Conservation (phyloP, 2,329 filamentous ascomycete genomes). For the Colletotrichum cuscutae region DNA sequence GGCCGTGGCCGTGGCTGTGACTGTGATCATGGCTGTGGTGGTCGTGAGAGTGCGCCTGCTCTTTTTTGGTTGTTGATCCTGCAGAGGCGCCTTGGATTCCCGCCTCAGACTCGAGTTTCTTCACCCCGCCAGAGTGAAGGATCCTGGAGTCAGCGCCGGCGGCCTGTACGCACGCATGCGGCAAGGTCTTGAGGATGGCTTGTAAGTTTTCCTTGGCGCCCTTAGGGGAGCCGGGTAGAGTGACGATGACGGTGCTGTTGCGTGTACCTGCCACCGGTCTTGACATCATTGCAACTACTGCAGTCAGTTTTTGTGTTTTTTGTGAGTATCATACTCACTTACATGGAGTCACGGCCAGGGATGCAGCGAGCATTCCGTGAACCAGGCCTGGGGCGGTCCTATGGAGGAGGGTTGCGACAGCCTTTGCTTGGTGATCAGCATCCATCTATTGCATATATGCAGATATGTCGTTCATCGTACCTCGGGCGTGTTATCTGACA, state of each 20-base stretch:
- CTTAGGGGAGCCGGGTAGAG: slow-evolving; percentile 93
- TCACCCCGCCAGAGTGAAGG: slow-evolving; percentile 83
- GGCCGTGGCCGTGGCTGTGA: slow-evolving; percentile 45
- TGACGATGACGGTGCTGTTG: slow-evolving; percentile 84
- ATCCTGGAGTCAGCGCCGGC: slow-evolving; percentile 83
- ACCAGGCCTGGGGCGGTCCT: slow-evolving; percentile 90
- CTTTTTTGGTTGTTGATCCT: slow-evolving; percentile 52
- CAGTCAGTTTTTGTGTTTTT: slow-evolving; percentile 36
- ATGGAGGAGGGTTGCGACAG: slow-evolving; percentile 81
- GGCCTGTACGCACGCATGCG: slow-evolving; percentile 93
- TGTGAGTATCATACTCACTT: slow-evolving; percentile 48
- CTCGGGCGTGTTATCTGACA: slow-evolving; percentile 88
- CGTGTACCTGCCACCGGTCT: slow-evolving; percentile 90
- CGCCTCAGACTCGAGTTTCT: slow-evolving; percentile 86
- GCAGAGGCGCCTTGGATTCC: slow-evolving; percentile 59
- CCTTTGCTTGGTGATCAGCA: slow-evolving; percentile 57
- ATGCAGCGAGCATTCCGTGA: slow-evolving; percentile 93
- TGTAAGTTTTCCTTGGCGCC: slow-evolving; percentile 94
- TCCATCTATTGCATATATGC: neutral
- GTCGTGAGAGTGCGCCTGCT: slow-evolving; percentile 57
- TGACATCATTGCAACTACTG: slow-evolving; percentile 92
- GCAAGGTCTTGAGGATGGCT: slow-evolving; percentile 87
- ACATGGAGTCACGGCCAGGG: slow-evolving; percentile 90
- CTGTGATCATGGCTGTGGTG: slow-evolving; percentile 55
- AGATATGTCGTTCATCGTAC: slow-evolving; percentile 52